phyloP scores from a whole-genome alignment of 2,329 filamentous ascomycete species.

The Cladobotryum mycophilum region DNA sequence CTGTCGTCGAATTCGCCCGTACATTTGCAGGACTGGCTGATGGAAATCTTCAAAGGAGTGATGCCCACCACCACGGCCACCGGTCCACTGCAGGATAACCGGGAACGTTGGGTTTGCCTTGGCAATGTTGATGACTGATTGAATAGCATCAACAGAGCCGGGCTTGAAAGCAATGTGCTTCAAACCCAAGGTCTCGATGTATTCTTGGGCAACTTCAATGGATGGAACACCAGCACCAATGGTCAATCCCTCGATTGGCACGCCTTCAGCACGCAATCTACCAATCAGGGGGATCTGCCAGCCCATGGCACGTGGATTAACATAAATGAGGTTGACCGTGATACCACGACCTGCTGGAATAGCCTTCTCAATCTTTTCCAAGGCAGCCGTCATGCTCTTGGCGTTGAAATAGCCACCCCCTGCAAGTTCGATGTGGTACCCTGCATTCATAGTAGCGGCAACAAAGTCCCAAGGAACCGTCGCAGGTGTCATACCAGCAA shows the following conservation, averaged over 20 bases:
- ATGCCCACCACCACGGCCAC: slow-evolving; percentile 86
- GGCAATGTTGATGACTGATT: slow-evolving; percentile 85
- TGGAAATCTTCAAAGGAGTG: slow-evolving; percentile 97
- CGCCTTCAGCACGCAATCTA: slow-evolving; percentile 73
- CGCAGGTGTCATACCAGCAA: slow-evolving; percentile 88
- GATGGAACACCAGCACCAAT: slow-evolving; percentile 93
- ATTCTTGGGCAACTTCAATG: slow-evolving; percentile 86
- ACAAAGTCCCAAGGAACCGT: slow-evolving; percentile 91
- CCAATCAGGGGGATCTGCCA: slow-evolving; percentile 88
- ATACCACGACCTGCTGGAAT: slow-evolving; percentile 85
- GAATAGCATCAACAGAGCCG: slow-evolving; percentile 80
- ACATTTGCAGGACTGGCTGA: slow-evolving; percentile 85
- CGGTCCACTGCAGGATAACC: slow-evolving; percentile 91
- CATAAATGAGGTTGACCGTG: slow-evolving; percentile 84
- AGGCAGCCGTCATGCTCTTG: slow-evolving; percentile 73
- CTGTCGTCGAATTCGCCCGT: slow-evolving; percentile 76
- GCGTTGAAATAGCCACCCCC: slow-evolving; percentile 86
- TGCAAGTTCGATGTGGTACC: slow-evolving; percentile 88
- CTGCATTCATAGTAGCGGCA: slow-evolving; percentile 85
- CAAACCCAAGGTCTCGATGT: slow-evolving; percentile 85
- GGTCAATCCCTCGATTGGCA: slow-evolving; percentile 85
- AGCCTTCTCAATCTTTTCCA: slow-evolving; percentile 75
- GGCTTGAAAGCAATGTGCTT: slow-evolving; percentile 96
- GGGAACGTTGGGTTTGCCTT: slow-evolving; percentile 92
- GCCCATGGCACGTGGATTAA: slow-evolving; percentile 80